Percentiles rank a stretch among this genome's conserved stretches.
Conservation (phyloP, 345 rosid species). For the Kernera saxatilis region DNA sequence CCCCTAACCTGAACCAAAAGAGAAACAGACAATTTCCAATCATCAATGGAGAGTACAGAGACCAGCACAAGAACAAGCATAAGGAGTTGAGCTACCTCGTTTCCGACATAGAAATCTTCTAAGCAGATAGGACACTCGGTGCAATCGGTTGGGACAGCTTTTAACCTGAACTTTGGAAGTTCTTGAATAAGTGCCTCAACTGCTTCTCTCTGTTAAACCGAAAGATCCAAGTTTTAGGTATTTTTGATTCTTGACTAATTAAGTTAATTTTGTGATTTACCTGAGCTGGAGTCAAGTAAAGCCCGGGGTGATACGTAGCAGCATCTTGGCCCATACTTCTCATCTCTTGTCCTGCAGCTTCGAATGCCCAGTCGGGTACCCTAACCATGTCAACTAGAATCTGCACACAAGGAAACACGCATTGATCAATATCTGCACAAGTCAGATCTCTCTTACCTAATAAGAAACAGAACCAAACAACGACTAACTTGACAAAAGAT, state of each 20-base stretch:
- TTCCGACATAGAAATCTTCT: conserved; percentile 74
- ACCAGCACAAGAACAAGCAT: neutral
- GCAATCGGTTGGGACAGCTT: conserved; percentile 85
- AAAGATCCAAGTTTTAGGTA: conserved; percentile 5
- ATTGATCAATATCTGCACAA: neutral
- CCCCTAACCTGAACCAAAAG: conserved; percentile 68
- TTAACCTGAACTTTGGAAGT: conserved; percentile 82
- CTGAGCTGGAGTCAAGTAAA: conserved; percentile 65
- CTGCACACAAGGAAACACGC: conserved; percentile 33
- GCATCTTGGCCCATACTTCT: conserved; percentile 84
- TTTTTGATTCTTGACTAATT: neutral
- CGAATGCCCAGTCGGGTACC: conserved; percentile 93
- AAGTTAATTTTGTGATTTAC: neutral
- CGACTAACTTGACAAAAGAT: neutral
- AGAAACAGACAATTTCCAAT: neutral
- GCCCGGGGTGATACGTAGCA: conserved; percentile 81
- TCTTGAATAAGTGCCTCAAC: conserved; percentile 88
- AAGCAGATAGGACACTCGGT: conserved; percentile 92
- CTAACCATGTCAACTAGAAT: conserved; percentile 83
- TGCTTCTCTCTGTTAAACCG: conserved; percentile 59
- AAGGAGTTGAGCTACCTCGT: conserved; percentile 49
- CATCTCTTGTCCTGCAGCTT: conserved; percentile 95
- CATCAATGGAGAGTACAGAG: neutral
- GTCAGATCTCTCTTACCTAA: too few relatives aligned
- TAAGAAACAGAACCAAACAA: neutral